A percentile compares a stretch with the other conserved stretches of the same genome.
These are phyloP conservation scores for Quercus ilex DNA, from an alignment of 306 rosid species.

Conservation along the genomic window DNA sequence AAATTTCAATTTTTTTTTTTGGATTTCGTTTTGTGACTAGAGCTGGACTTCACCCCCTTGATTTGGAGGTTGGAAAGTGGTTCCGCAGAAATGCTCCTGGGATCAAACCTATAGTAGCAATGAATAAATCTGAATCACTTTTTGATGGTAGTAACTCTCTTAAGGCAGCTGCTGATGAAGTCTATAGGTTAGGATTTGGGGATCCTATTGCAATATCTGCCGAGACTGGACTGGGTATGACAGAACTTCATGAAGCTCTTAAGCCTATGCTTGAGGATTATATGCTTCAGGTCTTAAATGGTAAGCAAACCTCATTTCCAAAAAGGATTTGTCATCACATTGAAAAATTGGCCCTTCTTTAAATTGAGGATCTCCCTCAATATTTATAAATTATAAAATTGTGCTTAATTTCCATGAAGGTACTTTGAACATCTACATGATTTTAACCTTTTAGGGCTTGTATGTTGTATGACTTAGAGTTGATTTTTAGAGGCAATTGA, in stretches of 20 bases:
- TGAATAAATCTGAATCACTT: conserved; percentile 85
- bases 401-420: too few relatives aligned
- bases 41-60: conserved; percentile 87
- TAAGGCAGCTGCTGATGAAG: conserved; percentile 55
- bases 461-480: not conserved
- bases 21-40: conserved; percentile 34
- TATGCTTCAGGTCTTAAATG: conserved; percentile 46
- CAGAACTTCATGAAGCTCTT: conserved; percentile 58
- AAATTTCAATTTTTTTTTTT: too few relatives aligned
- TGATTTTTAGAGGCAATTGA: not conserved
- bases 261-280: conserved; percentile 74
- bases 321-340: not conserved
- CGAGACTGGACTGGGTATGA: conserved; percentile 94
- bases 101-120: conserved; percentile 62
- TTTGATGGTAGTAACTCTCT: conserved; percentile 57
- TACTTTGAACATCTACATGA: not conserved
- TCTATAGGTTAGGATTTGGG: conserved; percentile 79
- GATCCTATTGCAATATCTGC: conserved; percentile 94
- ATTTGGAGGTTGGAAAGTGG: conserved; percentile 91
- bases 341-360: not conserved
- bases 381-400: too few relatives aligned
- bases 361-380: too few relatives aligned
- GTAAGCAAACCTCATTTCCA: conserved; percentile 29
- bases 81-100: conserved; percentile 70
- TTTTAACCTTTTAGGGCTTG: not conserved